Base-by-base conservation (phyloP, 345 rosid genomes). In the Aquilaria yunnanensis region DNA sequence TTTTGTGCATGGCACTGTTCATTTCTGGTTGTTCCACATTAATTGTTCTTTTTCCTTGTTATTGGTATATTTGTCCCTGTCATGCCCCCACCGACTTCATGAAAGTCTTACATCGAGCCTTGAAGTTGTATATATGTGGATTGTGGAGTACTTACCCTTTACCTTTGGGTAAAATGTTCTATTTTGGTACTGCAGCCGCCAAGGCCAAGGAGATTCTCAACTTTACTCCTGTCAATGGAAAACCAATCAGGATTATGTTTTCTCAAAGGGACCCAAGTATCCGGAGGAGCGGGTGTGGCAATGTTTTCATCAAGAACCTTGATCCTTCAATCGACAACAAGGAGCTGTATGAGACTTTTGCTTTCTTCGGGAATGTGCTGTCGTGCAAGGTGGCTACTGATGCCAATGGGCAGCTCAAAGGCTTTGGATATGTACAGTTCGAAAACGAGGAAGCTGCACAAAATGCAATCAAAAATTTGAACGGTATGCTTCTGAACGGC, bases 351-450 rank as follows among this genome's bases (percentile, higher is more conserved):
- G 86, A 83, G 0, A 83, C 83, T 0, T 85, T 85, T 65, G 64
- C 77, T 56, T 53, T 32, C 62, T 85, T 83, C 14, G 91, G 91
- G 56, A 69, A 51, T 0, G 78, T 85, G 1, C 81, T 83, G 55
- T 85, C 88, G n/a, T 83, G 91, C 70, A 85, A 85, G 66, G 80
- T 83, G 3, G 91, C 83, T 0, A 30, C 66, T 51, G 91, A 85
- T 16, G 62, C n/a, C 29, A 60, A 58, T 2, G 91, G 88, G 1
- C 65, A 59, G 23, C 75, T 87, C 0, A 80, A 68, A 66, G 91
- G 91, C 0, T 78, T 77, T 37, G 91, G 91, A 2, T 83, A 77
- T 66, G 86, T 83, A 0, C 91, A 85, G 80, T 85, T 77, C 65
- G 91, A 85, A n/a, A 74, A 70, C 5, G 86, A 78, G 47, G 88